Evolutionary conservation across 1,284 basidiomycete species (phyloP), one percentile per base, ranked within the genome.

Genomic region (Caloboletus firmus): DNA sequence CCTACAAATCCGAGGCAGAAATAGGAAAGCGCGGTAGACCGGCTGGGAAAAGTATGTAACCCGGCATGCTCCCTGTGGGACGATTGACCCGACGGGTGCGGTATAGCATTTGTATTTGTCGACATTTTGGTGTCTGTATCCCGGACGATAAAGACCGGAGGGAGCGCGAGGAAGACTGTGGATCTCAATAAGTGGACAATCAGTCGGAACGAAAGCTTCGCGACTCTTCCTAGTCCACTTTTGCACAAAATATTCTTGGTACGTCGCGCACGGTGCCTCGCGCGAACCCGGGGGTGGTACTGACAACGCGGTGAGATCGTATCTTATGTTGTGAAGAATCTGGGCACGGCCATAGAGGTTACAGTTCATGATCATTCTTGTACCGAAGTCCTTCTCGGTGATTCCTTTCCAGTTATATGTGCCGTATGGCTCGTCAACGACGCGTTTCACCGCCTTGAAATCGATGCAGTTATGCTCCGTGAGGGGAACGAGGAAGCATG

Each of bases 1-100:
- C 56, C 82, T 82, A 53, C 82, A 82, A n/a, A 93, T 73, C 8
- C 78, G 76, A 8, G 90, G 87, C 17, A 92, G 72, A 20, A 85
- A 62, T 44, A 74, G 69, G 63, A 85, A 86, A 1, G 81, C 74
- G 15, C 69, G 68, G 52, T 76, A 77, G 49, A 85, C 68, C 42
- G 73, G 67, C 36, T 71, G 62, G 5, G 84, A 70, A 56, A 90
- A 70, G 39, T 72, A 64, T 36, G 79, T 69, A 74, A 79, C 79
- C 37, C 72, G 69, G 63, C 84, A 87, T 43, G 77, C 76, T 22
- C 72, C 73, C 52, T 76, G 73, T 1, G 89, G 86, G 24, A 83
- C 68, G 41, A 88, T 63, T 44, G 69, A 63, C 22, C 72, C 72
- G n/a, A 71, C 59, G 3, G 66, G 64, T 37, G 54, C 68, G 13